Evolutionary conservation across 768 basidiomycete species (phyloP), one percentile per base, ranked within the genome.

Genomic region (Favolaschia claudopus): DNA sequence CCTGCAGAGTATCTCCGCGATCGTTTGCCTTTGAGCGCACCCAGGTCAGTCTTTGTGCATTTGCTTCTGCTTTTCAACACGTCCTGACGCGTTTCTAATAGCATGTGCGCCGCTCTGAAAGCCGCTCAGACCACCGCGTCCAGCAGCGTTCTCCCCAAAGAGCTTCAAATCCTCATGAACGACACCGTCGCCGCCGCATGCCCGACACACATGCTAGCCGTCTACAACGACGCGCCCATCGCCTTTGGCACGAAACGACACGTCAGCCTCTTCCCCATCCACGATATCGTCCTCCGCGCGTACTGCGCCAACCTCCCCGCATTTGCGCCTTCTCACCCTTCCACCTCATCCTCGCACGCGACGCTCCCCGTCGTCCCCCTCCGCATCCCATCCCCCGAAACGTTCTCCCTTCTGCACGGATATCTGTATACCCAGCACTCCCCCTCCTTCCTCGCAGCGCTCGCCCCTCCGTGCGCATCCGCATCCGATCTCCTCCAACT

Each of bases 351-450:
- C 25, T 37, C 54, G 34, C 27, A 28, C 33, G n/a, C 33, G 19
- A 74, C 72, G 27, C 70, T 89, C 8, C 92, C 91, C 28, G 78
- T 93, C 44, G 81, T 86, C 47, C 81, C 85, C 0, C 72, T 94
- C 33, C 77, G 80, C 34, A 72, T 94, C 12, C 89, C 91, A 1
- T 82, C 82, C 6, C 87, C 89, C 10, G 72, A 78, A 2, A 82
- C 84, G 12, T 93, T 88, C 77, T 76, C 84, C 3, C 72, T 79
- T 29, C 77, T 94, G 27, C 79, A 83, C 49, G 70, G 78, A 13
- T 93, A 84, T 77, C 78, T 93, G 51, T 92, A 93, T 74, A 86
- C 83, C 12, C 87, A 86, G 58, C 77, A 83, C 49, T 58, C 78
- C 1, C 70, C 78, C n/a, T 65, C 68, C 34, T 78, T 94, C 22